These are phyloP conservation scores for Fusarium sp. DNA, from an alignment of 2,329 filamentous ascomycete species.

Conservation along the genomic window DNA sequence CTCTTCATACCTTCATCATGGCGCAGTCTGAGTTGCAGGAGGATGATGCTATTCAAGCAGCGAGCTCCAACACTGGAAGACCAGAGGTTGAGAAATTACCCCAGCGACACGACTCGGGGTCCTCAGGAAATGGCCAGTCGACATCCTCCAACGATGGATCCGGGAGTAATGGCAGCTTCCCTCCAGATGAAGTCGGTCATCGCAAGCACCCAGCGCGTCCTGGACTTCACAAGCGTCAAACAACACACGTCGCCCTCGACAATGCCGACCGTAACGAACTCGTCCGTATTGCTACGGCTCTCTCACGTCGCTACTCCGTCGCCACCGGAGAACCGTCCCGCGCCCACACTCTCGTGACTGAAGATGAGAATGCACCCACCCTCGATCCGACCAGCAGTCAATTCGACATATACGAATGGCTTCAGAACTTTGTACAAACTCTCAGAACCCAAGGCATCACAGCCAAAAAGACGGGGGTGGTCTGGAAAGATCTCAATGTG, in stretches of 20 bases:
- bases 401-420: constrained; percentile 59
- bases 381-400: constrained; percentile 53
- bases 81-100: not conserved
- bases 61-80: not conserved
- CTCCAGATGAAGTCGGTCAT: not conserved
- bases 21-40: not conserved
- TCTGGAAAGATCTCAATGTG: constrained; percentile 74
- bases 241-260: constrained; percentile 43
- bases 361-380: constrained; percentile 48
- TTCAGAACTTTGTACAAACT: constrained; percentile 53
- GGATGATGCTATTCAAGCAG: not conserved
- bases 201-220: not conserved
- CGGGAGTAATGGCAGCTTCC: not conserved
- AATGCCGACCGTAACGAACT: constrained; percentile 53
- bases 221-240: not conserved
- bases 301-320: constrained; percentile 52
- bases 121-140: not conserved
- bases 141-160: not conserved
- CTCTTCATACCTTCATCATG: not conserved
- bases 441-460: constrained; percentile 68
- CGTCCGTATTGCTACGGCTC: constrained; percentile 54
- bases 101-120: not conserved
- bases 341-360: constrained; percentile 30
- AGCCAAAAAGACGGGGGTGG: constrained; percentile 67
- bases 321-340: constrained; percentile 29